These are phyloP conservation scores for Lobulomyces angularis DNA, from an alignment of 192 early-diverging fungal species.

Conservation along the genomic window DNA sequence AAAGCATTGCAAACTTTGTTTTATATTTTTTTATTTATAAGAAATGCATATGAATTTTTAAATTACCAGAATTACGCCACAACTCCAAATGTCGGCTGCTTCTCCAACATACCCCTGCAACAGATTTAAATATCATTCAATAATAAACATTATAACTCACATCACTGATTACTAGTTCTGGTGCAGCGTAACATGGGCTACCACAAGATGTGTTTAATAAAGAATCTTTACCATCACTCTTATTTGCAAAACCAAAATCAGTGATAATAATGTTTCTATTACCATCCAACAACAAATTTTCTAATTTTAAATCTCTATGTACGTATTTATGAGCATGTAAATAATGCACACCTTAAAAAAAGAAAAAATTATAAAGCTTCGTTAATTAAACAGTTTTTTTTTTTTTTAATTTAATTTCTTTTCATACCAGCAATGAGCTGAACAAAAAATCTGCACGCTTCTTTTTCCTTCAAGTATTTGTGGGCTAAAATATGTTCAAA, in stretches of 20 bases:
- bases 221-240: conserved; percentile 18
- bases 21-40: not conserved
- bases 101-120: conserved; percentile 78
- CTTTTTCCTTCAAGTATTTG: conserved; percentile 80
- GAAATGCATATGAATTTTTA: conserved; percentile 7
- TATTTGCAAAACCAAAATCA: conserved; percentile 97
- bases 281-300: conserved; percentile 87
- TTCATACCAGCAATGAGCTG: conserved; percentile 65
- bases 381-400: conserved; percentile 1
- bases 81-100: conserved; percentile 96
- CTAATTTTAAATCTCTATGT: conserved; percentile 92
- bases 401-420: not conserved
- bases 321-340: conserved; percentile 88
- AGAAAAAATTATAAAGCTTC: too few species aligned
- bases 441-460: conserved; percentile 82
- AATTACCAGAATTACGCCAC: conserved; percentile 78
- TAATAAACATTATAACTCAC: conserved; percentile 17
- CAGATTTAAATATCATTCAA: not conserved
- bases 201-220: conserved; percentile 92
- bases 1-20: conserved; percentile 40
- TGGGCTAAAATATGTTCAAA: conserved; percentile 96
- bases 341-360: conserved; percentile 72
- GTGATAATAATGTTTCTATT: conserved; percentile 90
- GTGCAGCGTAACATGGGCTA: conserved; percentile 97
- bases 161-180: conserved; percentile 94